A percentile compares a stretch with the other conserved stretches of the same genome.
Conservation (phyloP, 768 basidiomycete genomes). For the Collybia sordida region DNA sequence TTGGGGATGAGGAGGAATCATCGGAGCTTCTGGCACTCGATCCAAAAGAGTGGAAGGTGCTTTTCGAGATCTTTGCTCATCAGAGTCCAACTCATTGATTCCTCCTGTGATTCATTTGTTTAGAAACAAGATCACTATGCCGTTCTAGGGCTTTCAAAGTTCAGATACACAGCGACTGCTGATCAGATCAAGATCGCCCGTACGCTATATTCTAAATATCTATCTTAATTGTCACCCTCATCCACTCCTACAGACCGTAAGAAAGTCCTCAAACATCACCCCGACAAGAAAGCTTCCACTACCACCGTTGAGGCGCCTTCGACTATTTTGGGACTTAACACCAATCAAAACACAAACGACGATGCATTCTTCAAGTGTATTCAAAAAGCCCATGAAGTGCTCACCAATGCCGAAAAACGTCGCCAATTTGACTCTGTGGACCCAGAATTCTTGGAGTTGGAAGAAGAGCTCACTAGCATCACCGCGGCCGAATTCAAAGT, state of each 20-base stretch:
- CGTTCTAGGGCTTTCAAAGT: slow-evolving; percentile 89
- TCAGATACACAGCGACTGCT: slow-evolving; percentile 81
- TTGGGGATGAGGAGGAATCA: slow-evolving; percentile 88
- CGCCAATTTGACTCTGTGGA: slow-evolving; percentile 98
- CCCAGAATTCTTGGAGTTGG: slow-evolving; percentile 66
- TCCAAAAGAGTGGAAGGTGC: slow-evolving; percentile 97
- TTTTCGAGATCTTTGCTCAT: neutral
- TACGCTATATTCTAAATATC: slow-evolving; percentile 41
- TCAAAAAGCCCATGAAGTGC: slow-evolving; percentile 94
- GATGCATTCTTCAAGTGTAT: slow-evolving; percentile 99
- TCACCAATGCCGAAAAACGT: slow-evolving; percentile 82
- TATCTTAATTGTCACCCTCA: neutral
- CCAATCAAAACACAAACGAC: slow-evolving; percentile 85
- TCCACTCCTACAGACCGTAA: slow-evolving; percentile 72
- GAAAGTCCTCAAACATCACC: slow-evolving; percentile 98
- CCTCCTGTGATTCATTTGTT: neutral
- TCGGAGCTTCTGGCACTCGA: slow-evolving; percentile 71
- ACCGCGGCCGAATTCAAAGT: slow-evolving; percentile 60
- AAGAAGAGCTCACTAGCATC: slow-evolving; percentile 69
- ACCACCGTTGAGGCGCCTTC: slow-evolving; percentile 23
- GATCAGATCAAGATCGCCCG: slow-evolving; percentile 97
- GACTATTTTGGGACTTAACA: slow-evolving; percentile 46
- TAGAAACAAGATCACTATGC: slow-evolving; percentile 99
- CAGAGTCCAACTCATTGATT: neutral
- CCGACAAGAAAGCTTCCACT: slow-evolving; percentile 82